Base-by-base conservation (phyloP, 331 rosid genomes). In the Acacia concinna region DNA sequence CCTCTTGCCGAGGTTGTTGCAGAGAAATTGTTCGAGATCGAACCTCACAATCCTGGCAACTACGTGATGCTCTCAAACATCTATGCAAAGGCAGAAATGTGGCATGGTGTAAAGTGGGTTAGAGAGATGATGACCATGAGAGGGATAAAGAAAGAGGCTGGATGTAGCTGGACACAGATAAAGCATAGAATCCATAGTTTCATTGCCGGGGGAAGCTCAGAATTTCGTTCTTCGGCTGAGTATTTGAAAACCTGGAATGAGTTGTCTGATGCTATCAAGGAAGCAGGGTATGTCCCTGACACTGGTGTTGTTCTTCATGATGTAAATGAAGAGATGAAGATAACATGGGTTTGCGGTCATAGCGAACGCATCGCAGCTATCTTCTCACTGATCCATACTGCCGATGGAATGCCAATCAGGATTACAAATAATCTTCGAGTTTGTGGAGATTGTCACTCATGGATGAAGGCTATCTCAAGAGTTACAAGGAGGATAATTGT, bases 41-140 rank as follows among this genome's bases (percentile, higher is more conserved):
- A 91, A 79, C 91, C 90, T 32, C 34, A 66, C 71, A 90, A 87
- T 82, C 80, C 93, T 0, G 90, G 93, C 60, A 90, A 90, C 63
- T 90, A 87, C 63, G 92, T 90, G 66, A 86, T 90, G 78, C 88
- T 90, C 34, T 90, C 96, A 11, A 90, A 90, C 78, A 71, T 88
- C 46, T 90, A 88, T 77, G 91, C 90, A 31, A 82, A 84, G 34
- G 89, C 84, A 43, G 85, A 83, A 51, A 84, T 84, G 89, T 89
- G 91, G 91, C 83, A 84, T 8, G 75, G 60, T 14, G 88, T 85
- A 65, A 87, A 86, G 69, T 84, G 72, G 67, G 83, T 90, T 12
- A 78, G 96, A 32, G 90, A 90, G 67, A 77, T 76, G 86, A 90
- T 88, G 96, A 79, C 68, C 76, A 32, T 65, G 66, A 85, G 21